Base-by-base conservation (phyloP, 2,329 filamentous ascomycete species). In the Lachnellula arida region DNA sequence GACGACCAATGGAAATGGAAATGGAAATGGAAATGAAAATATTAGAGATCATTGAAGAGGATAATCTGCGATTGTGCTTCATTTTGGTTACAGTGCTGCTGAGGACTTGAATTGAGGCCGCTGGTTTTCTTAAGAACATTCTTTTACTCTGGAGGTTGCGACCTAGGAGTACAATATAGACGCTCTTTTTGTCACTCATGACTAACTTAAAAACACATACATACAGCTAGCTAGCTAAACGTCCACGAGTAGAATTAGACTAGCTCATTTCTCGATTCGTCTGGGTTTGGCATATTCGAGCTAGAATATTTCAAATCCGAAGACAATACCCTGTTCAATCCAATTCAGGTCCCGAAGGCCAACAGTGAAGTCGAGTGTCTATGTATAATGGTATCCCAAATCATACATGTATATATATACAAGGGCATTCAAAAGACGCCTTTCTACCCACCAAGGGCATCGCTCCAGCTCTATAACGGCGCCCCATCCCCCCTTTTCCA, bases 351-450 rank as follows among this genome's bases (percentile, higher is more conserved):
- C 1, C 1, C 12, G 0, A 32, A 32, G 34, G 22, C 8, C 11
- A 43, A 25, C 14, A 15, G 15, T n/a, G 37, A 34, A 32, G 19
- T 23, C 8, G 44, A 49, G 51, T 54, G 34, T 19, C 17, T 39
- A 47, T 54, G 28, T 55, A 51, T 57, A 46, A 52, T 19, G 49
- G 5, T 44, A 44, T 60, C 53, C 54, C 49, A 34, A 39, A 58
- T 54, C 53, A 46, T 62, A 62, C 59, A 61, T 32, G 19, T 54
- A 59, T 54, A 55, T 60, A 44, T 62, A 60, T 58, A 63, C 54
- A 51, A 46, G 14, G 44, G 48, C 50, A 19, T 25, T 34, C 51
- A 22, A 35, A 57, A 52, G 49, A 51, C 49, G 43, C 28, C 23
- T 23, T 22, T 19, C 43, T 53, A 42, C 56, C 43, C 1, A 44